Evolutionary conservation across 148 eudicot genomes (phyloP).

Genomic region (Heliamphora exappendiculata): DNA sequence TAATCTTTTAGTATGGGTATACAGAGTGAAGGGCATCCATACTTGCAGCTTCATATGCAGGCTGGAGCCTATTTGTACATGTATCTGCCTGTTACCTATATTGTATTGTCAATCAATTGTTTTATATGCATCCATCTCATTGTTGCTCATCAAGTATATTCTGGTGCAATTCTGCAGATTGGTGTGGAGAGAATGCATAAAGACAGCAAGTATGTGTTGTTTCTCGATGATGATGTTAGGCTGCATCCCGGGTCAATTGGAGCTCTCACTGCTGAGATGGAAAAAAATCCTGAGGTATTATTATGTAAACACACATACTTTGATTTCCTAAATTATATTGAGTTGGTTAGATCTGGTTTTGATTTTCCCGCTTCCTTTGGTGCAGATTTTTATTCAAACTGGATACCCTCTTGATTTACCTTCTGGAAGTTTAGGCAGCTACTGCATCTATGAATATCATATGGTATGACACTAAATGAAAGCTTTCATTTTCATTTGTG

Average conservation of each 20-base stretch:
- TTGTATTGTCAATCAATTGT: background rate
- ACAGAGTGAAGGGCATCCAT: background rate
- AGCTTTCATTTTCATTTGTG: background rate
- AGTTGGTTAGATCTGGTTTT: background rate
- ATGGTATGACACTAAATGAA: constrained; percentile 40
- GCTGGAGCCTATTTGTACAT: background rate
- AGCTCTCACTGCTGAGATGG: constrained; percentile 93
- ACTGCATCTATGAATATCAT: constrained; percentile 95
- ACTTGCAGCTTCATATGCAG: background rate
- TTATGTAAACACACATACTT: constrained; percentile 4
- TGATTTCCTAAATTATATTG: background rate
- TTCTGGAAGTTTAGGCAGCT: constrained; percentile 97
- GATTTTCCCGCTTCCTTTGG: constrained; percentile 1
- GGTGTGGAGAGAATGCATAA: constrained; percentile 95
- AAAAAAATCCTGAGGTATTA: constrained; percentile 77
- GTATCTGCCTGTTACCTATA: background rate
- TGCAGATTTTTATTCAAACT: constrained; percentile 97
- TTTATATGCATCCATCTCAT: background rate
- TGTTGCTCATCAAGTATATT: constrained; percentile 3
- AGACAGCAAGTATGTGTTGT: constrained; percentile 89
- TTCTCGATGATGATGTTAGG: constrained; percentile 96
- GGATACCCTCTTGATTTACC: constrained; percentile 98
- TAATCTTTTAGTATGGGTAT: background rate
- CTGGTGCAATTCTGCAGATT: constrained; percentile 37
- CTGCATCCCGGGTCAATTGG: constrained; percentile 97